A percentile compares a stretch with the other conserved stretches of the same genome.
phyloP scores from a whole-genome alignment of 1,284 basidiomycete species.

The Cutaneotrichosporon mucoides region DNA sequence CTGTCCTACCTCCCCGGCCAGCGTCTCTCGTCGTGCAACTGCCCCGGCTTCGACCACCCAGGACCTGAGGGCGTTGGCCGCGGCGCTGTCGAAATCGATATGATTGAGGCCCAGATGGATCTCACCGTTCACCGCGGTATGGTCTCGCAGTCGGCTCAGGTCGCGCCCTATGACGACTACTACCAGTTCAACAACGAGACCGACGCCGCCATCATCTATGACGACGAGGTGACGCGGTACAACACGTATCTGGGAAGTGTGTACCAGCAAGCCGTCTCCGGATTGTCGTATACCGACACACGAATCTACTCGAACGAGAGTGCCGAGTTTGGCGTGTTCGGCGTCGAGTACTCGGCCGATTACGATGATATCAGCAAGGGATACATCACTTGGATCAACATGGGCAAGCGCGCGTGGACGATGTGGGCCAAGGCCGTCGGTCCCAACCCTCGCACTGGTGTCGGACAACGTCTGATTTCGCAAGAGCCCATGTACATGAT shows the following conservation, averaged over 20 bases:
- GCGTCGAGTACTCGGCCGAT: constrained; percentile 66
- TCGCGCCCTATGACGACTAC: constrained; percentile 58
- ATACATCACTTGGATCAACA: constrained; percentile 63
- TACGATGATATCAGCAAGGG: constrained; percentile 56
- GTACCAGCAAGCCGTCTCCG: constrained; percentile 75
- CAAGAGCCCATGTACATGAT: constrained; percentile 67
- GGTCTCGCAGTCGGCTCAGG: constrained; percentile 33
- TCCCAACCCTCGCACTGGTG: constrained; percentile 55
- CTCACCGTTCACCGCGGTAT: constrained; percentile 14
- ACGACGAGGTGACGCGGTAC: constrained; percentile 55
- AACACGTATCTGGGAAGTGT: constrained; percentile 72
- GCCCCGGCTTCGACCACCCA: constrained; percentile 56
- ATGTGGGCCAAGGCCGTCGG: constrained; percentile 58
- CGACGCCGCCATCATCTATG: constrained; percentile 31
- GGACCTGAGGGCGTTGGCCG: constrained; percentile 59
- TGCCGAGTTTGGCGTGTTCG: constrained; percentile 53
- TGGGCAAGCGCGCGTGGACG: constrained; percentile 56
- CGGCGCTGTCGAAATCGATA: constrained; percentile 63
- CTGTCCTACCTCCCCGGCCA: constrained; percentile 52
- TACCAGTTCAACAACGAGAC: constrained; percentile 58
- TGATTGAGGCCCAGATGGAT: constrained; percentile 58
- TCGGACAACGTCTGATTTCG: constrained; percentile 65
- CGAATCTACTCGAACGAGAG: constrained; percentile 53
- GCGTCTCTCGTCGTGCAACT: constrained; percentile 54
- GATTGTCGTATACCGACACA: constrained; percentile 54